Evolutionary conservation across 371 early-diverging fungal species (phyloP).

Genomic region (Mucor indicus): DNA sequence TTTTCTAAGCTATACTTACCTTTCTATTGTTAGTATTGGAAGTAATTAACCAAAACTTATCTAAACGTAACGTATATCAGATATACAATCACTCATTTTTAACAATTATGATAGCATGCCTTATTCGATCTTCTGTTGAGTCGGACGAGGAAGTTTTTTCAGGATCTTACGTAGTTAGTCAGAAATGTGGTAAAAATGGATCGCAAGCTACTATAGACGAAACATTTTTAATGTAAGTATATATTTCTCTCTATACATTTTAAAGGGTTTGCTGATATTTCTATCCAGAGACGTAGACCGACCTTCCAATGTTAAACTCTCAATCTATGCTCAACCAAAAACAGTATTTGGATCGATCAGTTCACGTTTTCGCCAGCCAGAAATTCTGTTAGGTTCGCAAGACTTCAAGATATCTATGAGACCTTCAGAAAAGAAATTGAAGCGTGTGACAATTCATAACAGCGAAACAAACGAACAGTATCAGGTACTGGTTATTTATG

Average conservation of each 20-base stretch:
- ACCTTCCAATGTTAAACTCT: conserved; percentile 16
- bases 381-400: conserved; percentile 27
- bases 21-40: conserved; percentile 27
- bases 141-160: conserved; percentile 25
- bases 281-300: conserved; percentile 39
- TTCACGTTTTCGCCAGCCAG: conserved; percentile 18
- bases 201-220: conserved; percentile 41
- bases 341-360: conserved; percentile 15
- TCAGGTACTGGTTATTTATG: conserved; percentile 35
- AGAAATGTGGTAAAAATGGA: conserved; percentile 39
- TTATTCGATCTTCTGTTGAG: conserved; percentile 31
- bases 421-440: conserved; percentile 31
- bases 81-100: too few relatives aligned
- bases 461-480: conserved; percentile 14
- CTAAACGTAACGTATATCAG: conserved; percentile 44
- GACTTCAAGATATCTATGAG: conserved; percentile 23
- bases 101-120: conserved; percentile 24
- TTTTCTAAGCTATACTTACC: too few relatives aligned
- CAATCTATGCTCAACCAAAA: conserved; percentile 29
- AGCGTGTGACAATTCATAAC: conserved; percentile 24
- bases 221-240: conserved; percentile 36
- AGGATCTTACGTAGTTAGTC: conserved; percentile 22
- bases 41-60: conserved; percentile 29
- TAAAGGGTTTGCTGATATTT: too few relatives aligned
- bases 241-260: neutral